These are phyloP conservation scores for Boletus rufocinnamomeus DNA, from an alignment of 768 basidiomycete genomes.

Conservation along the genomic window DNA sequence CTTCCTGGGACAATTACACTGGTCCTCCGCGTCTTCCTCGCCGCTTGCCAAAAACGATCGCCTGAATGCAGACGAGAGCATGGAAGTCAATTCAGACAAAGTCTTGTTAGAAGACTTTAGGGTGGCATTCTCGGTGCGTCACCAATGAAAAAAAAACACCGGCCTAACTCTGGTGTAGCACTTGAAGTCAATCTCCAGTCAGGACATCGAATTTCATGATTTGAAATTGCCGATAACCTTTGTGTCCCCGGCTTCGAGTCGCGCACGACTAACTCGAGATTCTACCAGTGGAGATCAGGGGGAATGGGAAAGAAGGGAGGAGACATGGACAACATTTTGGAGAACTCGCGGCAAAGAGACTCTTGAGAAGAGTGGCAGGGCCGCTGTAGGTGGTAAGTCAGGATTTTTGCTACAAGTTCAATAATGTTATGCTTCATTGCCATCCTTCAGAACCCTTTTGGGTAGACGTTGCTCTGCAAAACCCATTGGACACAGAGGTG, in stretches of 20 bases:
- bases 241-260: constrained; percentile 57
- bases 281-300: constrained; percentile 42
- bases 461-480: constrained; percentile 69
- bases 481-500: constrained; percentile 77
- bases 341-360: constrained; percentile 52
- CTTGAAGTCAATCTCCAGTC: constrained; percentile 58
- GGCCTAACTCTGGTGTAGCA: constrained; percentile 52
- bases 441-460: constrained; percentile 64
- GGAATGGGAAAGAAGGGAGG: constrained; percentile 67
- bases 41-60: constrained; percentile 19
- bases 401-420: background rate
- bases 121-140: constrained; percentile 75
- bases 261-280: constrained; percentile 58
- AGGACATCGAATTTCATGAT: constrained; percentile 42
- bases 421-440: background rate
- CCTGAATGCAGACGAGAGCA: constrained; percentile 26
- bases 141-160: background rate
- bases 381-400: constrained; percentile 60
- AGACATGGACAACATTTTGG: constrained; percentile 65
- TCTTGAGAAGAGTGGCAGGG: constrained; percentile 57
- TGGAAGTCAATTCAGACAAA: constrained; percentile 53
- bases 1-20: constrained; percentile 72
- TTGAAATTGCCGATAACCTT: constrained; percentile 68
- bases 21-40: constrained; percentile 34
- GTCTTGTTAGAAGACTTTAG: constrained; percentile 86